Percentiles rank a stretch among this genome's conserved stretches.
Evolutionary conservation across 345 rosid species (phyloP).

Genomic region (Pistacia vera): DNA sequence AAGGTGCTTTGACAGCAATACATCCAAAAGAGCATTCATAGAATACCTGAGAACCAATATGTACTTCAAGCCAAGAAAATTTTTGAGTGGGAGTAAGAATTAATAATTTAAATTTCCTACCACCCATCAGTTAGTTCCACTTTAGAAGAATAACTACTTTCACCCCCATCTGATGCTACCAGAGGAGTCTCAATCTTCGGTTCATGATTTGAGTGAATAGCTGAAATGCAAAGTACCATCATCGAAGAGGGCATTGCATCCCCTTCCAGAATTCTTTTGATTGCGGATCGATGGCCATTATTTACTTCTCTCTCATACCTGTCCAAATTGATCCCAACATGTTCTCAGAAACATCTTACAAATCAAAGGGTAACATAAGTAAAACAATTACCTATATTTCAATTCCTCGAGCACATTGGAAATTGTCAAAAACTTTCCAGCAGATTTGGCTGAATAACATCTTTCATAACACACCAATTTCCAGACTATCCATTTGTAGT

Average conservation of each 20-base stretch:
- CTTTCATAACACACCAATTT: constrained; percentile 85
- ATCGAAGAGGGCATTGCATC: constrained; percentile 73
- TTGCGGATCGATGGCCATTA: constrained; percentile 85
- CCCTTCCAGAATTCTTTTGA: constrained; percentile 87
- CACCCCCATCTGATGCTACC: constrained; percentile 36
- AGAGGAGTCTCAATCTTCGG: constrained; percentile 34
- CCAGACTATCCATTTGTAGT: constrained; percentile 96
- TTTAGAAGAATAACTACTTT: constrained; percentile 41
- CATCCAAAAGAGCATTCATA: constrained; percentile 70
- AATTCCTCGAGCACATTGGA: constrained; percentile 88
- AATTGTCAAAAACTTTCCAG: constrained; percentile 67
- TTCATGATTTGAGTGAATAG: constrained; percentile 38
- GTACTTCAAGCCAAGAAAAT: constrained; percentile 19
- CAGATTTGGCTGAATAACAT: constrained; percentile 49
- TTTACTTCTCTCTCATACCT: constrained; percentile 96
- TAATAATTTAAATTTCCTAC: constrained; percentile 47
- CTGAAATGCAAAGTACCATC: constrained; percentile 81
- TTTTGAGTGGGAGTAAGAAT: neutral
- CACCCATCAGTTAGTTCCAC: constrained; percentile 95
- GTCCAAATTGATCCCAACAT: constrained; percentile 24
- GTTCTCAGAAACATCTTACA: constrained; percentile 21
- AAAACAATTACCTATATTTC: constrained; percentile 70
- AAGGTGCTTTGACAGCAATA: constrained; percentile 58
- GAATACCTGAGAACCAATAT: constrained; percentile 67
- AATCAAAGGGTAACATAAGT: constrained; percentile 10